phyloP scores from a whole-genome alignment of 805 yeast species.

The Jamesozyma lodderae region DNA sequence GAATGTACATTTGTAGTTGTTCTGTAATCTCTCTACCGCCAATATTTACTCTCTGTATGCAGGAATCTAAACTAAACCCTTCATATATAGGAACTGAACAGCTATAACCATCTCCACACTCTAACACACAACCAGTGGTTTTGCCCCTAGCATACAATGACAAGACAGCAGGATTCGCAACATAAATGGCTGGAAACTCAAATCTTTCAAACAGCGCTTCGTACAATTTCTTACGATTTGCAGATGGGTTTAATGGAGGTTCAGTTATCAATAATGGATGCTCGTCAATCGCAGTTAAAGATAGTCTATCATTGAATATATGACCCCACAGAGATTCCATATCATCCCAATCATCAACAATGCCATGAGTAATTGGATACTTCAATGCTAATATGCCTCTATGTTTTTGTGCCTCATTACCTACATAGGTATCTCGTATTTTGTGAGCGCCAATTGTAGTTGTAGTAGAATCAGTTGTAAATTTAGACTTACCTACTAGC shows the following conservation, averaged over 20 bases:
- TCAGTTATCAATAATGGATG: slow-evolving; percentile 86
- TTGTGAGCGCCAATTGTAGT: neutral
- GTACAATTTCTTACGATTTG: slow-evolving; percentile 85
- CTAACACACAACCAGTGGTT: slow-evolving; percentile 84
- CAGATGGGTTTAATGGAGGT: slow-evolving; percentile 77
- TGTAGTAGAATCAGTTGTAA: slow-evolving; percentile 34
- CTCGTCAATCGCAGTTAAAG: slow-evolving; percentile 52
- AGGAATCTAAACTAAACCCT: slow-evolving; percentile 71
- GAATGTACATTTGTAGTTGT: slow-evolving; percentile 55
- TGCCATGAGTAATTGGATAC: slow-evolving; percentile 75
- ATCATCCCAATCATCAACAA: slow-evolving; percentile 73
- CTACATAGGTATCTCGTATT: slow-evolving; percentile 37
- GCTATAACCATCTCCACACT: slow-evolving; percentile 89
- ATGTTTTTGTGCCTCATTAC: slow-evolving; percentile 61
- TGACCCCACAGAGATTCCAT: slow-evolving; percentile 78
- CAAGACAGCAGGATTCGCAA: slow-evolving; percentile 85
- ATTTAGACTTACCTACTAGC: slow-evolving; percentile 74
- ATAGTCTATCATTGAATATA: slow-evolving; percentile 49
- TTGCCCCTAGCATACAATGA: slow-evolving; percentile 81
- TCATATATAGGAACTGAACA: slow-evolving; percentile 84
- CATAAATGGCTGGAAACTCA: slow-evolving; percentile 85
- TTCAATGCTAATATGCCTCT: slow-evolving; percentile 66
- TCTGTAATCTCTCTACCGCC: slow-evolving; percentile 86
- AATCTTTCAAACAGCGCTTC: slow-evolving; percentile 89
- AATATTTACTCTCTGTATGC: slow-evolving; percentile 64